Percentiles rank a stretch among this genome's conserved stretches.
Conservation (phyloP, 805 yeast species). For the Lachancea lanzarotensis region DNA sequence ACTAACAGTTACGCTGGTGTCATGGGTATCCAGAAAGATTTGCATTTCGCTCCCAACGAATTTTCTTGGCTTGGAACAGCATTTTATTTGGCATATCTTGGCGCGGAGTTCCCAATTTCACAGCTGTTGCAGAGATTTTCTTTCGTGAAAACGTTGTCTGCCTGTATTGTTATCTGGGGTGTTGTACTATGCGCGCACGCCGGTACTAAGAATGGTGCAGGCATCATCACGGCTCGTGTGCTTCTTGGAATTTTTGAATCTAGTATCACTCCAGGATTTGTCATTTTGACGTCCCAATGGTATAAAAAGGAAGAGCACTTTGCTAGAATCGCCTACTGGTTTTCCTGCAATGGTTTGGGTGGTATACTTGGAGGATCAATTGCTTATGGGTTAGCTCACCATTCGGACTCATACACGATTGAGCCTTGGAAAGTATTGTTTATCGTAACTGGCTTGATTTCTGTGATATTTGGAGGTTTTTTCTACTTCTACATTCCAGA, state of each 20-base stretch:
- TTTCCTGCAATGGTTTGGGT: slow-evolving; percentile 41
- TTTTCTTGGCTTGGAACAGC: slow-evolving; percentile 52
- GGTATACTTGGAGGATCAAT: slow-evolving; percentile 48
- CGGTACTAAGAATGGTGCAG: slow-evolving; percentile 31
- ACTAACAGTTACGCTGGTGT: slow-evolving; percentile 47
- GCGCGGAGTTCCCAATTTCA: slow-evolving; percentile 44
- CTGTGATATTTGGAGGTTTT: slow-evolving; percentile 44
- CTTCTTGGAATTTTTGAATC: slow-evolving; percentile 48
- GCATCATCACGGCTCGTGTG: slow-evolving; percentile 42
- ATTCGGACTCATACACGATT: slow-evolving; percentile 36
- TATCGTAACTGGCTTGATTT: slow-evolving; percentile 53
- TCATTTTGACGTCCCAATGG: slow-evolving; percentile 51
- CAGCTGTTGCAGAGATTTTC: neutral
- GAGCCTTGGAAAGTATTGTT: slow-evolving; percentile 57
- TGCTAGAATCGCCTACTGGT: slow-evolving; percentile 38
- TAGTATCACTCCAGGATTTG: slow-evolving; percentile 52
- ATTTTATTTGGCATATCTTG: slow-evolving; percentile 57
- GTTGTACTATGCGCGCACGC: neutral
- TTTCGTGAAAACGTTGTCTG: neutral
- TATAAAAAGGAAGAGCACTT: slow-evolving; percentile 44
- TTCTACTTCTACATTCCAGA: slow-evolving; percentile 51
- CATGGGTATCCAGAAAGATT: slow-evolving; percentile 42
- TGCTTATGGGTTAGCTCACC: slow-evolving; percentile 23
- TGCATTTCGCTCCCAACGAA: slow-evolving; percentile 27
- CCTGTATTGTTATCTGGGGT: neutral